phyloP scores from a whole-genome alignment of 1,139 yeast species.

The Sugiyamaella sp. region DNA sequence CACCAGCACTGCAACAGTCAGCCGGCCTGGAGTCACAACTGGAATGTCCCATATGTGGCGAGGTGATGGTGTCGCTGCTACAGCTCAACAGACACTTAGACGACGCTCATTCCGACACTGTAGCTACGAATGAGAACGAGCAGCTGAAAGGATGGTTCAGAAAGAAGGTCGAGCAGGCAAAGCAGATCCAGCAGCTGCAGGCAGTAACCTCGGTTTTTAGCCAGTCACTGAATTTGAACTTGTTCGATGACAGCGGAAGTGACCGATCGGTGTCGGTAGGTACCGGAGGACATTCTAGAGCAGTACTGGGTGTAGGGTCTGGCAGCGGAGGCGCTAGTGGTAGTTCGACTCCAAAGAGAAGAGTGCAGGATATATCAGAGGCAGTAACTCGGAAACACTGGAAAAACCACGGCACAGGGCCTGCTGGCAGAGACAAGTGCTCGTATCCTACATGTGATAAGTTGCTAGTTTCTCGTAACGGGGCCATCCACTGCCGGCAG shows the following conservation, averaged over 20 bases:
- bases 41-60: slow-evolving; percentile 75
- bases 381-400: slow-evolving; percentile 61
- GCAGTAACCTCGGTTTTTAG: slow-evolving; percentile 39
- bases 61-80: slow-evolving; percentile 56
- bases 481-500: slow-evolving; percentile 43
- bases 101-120: slow-evolving; percentile 56
- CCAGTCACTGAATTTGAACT: slow-evolving; percentile 34
- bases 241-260: slow-evolving; percentile 37
- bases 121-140: slow-evolving; percentile 37
- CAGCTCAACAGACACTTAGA: slow-evolving; percentile 76
- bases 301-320: background rate
- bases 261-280: slow-evolving; percentile 18
- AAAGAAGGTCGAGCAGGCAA: slow-evolving; percentile 37
- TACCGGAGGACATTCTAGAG: background rate
- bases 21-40: background rate
- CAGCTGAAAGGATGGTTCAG: slow-evolving; percentile 48
- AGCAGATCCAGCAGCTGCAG: slow-evolving; percentile 28
- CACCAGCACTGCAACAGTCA: no score
- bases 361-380: slow-evolving; percentile 28
- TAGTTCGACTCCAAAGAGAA: slow-evolving; percentile 14
- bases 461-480: slow-evolving; percentile 37
- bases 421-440: slow-evolving; percentile 43
- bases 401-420: slow-evolving; percentile 48
- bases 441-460: slow-evolving; percentile 38
- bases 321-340: slow-evolving; percentile 1